These are phyloP conservation scores for Cymbopogon flexuosus DNA, from an alignment of 202 grass and related monocot species.

Conservation along the genomic window DNA sequence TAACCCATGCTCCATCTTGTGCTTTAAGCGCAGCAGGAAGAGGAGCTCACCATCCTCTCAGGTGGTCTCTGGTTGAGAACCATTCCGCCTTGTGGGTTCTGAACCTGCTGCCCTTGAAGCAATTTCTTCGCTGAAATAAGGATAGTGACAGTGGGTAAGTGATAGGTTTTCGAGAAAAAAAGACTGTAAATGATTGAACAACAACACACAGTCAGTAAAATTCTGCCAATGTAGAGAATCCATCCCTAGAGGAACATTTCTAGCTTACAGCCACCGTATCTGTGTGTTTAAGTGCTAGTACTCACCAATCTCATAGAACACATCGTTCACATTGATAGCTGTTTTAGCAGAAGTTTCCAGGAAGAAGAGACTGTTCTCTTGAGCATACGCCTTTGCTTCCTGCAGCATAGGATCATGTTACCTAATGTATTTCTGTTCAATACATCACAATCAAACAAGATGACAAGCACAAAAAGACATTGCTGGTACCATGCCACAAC, in stretches of 20 bases:
- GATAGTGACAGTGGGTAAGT: not conserved
- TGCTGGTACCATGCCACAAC: not conserved
- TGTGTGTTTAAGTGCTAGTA: not conserved
- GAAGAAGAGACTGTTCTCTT: constrained; percentile 86
- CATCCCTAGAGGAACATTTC: not conserved
- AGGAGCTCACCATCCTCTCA: constrained; percentile 56
- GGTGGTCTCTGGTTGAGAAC: constrained; percentile 54
- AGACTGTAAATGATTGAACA: not conserved
- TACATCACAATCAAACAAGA: not conserved
- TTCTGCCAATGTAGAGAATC: not conserved
- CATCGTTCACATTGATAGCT: constrained; percentile 77
- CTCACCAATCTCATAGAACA: constrained; percentile 91
- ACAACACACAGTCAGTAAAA: not conserved
- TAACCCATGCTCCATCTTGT: not conserved
- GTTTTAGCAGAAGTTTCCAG: constrained; percentile 94
- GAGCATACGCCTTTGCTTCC: constrained; percentile 77
- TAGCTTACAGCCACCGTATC: not conserved
- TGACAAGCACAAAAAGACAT: not conserved
- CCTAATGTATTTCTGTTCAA: not conserved
- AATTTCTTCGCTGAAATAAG: constrained; percentile 65
- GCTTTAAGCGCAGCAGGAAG: constrained; percentile 69
- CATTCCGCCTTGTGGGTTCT: constrained; percentile 62
- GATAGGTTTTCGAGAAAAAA: not conserved
- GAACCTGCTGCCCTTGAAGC: constrained; percentile 56
- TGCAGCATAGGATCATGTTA: constrained; percentile 21